Evolutionary conservation across 805 yeast genomes (phyloP), one percentile per base, ranked within the genome.

Genomic region (Lachancea mirantina): DNA sequence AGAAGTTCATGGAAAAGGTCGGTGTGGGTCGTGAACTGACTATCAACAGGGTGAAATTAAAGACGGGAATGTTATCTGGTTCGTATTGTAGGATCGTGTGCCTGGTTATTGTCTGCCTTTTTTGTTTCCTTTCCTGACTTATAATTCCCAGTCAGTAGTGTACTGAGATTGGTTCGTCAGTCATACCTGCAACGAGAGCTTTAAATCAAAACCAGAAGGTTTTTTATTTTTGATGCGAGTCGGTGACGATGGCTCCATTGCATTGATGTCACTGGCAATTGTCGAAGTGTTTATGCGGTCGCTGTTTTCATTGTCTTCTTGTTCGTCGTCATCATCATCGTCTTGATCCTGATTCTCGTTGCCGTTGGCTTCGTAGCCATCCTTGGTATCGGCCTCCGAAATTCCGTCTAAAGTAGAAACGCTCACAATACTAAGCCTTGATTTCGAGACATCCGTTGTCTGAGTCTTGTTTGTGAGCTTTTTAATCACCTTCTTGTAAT

Each of bases 401-500:
- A 34, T 19, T 13, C 29, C 30, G 18, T 34, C 30, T 20, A 34
- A 19, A 18, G 38, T 20, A 8, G 28, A 26, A 8, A 34, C 33
- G 16, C 29, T 33, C 26, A 34, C 26, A 11, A 34, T 16, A 19
- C 26, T 36, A 27, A 36, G 27, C 19, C 30, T 32, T 7, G 34
- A 28, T 28, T 32, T 32, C 24, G 31, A 26, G 26, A 34, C 40
- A 5, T 28, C 28, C 26, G 27, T 14, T 14, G 36, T 34, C 18
- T 36, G 33, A 24, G 30, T 19, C 7, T 32, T 25, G 23, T 32
- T 33, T 26, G 30, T 36, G 28, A 47, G 33, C 19, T 47, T 43
- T 17, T 48, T 34, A 30, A 55, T 41, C 3, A 46, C 46, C 16
- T 40, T 45, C 28, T 47, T 48, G 34, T 52, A 56, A 26, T 39